Conservation (phyloP, 1,139 yeast species). For the Scheffersomyces titani region DNA sequence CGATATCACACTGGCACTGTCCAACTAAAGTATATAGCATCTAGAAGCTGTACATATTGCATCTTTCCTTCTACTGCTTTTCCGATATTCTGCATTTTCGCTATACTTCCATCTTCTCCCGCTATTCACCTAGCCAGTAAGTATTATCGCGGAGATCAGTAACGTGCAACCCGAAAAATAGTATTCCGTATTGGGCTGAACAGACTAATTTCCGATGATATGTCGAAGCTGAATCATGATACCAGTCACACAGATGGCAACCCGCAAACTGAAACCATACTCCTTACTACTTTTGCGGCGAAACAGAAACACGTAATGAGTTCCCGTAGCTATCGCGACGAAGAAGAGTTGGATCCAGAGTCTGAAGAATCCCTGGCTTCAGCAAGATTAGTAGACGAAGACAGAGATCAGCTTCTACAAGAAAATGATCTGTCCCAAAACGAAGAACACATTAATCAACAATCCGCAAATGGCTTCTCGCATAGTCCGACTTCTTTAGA, state of each 20-base stretch:
- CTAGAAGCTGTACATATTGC: background rate
- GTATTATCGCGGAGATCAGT: background rate
- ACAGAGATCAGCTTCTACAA: background rate
- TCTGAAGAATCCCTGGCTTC: background rate
- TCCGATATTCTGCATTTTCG: background rate
- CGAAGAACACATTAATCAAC: background rate
- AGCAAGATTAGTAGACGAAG: background rate
- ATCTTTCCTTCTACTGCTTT: background rate
- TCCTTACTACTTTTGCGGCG: background rate
- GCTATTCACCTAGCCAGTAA: background rate
- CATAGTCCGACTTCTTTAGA: background rate
- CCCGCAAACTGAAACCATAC: background rate
- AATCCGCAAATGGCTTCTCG: background rate
- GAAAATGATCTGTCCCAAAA: background rate
- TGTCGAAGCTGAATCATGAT: background rate
- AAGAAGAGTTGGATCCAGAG: background rate
- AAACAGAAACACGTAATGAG: background rate
- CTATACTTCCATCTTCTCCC: background rate
- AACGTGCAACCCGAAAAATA: background rate
- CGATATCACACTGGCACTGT: background rate
- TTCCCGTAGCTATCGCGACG: background rate
- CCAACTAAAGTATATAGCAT: background rate
- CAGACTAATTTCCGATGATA: background rate
- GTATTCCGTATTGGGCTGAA: background rate
- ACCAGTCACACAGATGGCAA: background rate